phyloP scores from a whole-genome alignment of 805 yeast genomes.

The Ascoidea asiatica region DNA sequence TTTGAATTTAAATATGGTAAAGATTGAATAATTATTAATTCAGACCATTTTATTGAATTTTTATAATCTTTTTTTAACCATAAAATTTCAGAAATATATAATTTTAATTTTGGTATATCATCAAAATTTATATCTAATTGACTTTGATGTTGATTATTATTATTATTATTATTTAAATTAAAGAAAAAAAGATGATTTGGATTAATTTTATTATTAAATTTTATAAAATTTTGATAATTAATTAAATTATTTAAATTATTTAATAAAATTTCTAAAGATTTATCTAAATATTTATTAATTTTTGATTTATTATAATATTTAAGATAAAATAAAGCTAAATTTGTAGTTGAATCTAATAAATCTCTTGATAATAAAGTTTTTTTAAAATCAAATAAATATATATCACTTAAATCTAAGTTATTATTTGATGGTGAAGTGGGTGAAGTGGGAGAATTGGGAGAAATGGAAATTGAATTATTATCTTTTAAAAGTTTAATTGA shows the following conservation, averaged over 20 bases:
- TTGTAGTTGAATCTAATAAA: constrained; percentile 13
- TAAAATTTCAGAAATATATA: constrained; percentile 28
- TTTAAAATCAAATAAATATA: too few species aligned
- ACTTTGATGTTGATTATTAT: constrained; percentile 4
- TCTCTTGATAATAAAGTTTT: constrained; percentile 11
- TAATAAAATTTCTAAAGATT: constrained; percentile 22
- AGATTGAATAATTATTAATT: constrained; percentile 22
- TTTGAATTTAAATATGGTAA: constrained; percentile 18
- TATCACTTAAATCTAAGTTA: background rate
- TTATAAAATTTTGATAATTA: constrained; percentile 11
- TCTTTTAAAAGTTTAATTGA: background rate
- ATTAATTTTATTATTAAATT: background rate
- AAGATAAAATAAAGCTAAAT: constrained; percentile 14
- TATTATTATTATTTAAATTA: constrained; percentile 2
- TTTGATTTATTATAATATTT: background rate
- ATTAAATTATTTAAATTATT: constrained; percentile 20
- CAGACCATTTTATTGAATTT: constrained; percentile 27
- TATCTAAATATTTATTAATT: constrained; percentile 8
- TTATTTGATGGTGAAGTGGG: background rate
- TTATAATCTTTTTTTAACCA: constrained; percentile 20
- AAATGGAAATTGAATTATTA: too few species aligned
- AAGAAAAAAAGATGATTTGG: constrained; percentile 1
- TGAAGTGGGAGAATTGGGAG: background rate
- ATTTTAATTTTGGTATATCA: constrained; percentile 23
- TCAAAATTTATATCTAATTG: constrained; percentile 8